These are phyloP conservation scores for Mucor sp. DNA, from an alignment of 371 early-diverging fungal genomes.

Conservation along the genomic window DNA sequence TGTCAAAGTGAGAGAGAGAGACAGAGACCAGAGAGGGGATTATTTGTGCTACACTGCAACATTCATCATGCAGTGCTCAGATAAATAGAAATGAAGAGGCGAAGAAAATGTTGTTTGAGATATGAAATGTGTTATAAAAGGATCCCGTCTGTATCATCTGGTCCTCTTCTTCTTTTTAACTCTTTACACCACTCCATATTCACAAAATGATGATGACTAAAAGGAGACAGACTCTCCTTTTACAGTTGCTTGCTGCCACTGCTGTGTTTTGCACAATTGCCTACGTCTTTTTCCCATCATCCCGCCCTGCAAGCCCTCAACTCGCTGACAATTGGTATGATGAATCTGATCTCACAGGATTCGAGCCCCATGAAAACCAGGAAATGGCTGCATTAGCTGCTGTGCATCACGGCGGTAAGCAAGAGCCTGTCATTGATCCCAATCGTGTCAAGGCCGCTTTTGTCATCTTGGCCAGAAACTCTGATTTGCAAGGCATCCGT, in stretches of 20 bases:
- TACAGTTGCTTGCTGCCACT: not conserved
- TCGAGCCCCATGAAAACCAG: constrained; percentile 8
- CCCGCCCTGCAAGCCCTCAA: not conserved
- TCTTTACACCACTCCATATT: not conserved
- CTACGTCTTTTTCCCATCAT: constrained; percentile 2
- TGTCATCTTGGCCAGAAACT: constrained; percentile 71
- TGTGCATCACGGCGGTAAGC: not conserved
- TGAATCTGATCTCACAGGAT: not conserved
- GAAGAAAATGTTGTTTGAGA: not conserved
- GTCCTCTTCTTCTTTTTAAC: not conserved
- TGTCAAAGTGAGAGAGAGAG: not conserved
- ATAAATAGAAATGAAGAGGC: not conserved
- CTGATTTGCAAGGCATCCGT: constrained; percentile 70
- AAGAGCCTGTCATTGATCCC: constrained; percentile 6
- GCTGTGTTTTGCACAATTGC: not conserved
- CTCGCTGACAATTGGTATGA: constrained; percentile 15
- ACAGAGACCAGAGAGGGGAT: not conserved
- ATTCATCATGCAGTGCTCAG: not conserved
- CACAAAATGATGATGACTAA: not conserved
- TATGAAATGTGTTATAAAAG: not conserved
- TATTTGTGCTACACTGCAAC: not conserved
- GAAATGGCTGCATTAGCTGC: constrained; percentile 6
- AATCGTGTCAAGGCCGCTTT: constrained; percentile 58
- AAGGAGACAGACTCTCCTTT: constrained; percentile 9
- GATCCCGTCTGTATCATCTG: not conserved